Base-by-base conservation (phyloP, 331 rosid genomes). In the Malus hybrid region DNA sequence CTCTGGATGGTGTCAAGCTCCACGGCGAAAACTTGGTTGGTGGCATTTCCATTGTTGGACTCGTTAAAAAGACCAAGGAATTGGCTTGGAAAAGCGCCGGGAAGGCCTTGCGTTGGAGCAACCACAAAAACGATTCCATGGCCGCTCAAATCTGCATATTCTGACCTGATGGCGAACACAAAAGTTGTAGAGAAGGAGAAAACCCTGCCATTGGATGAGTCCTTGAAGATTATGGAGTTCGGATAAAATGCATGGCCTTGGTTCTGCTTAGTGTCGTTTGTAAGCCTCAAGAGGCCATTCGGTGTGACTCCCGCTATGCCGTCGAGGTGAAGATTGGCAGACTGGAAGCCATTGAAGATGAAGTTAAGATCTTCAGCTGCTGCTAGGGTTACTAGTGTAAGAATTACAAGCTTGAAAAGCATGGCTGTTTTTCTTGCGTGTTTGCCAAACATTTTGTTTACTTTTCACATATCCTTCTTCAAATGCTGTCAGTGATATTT, bases 261-360 rank as follows among this genome's bases (percentile, higher is more conserved):
- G 6, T 20, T n/a, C 63, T 57, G 15, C 22, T 20, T 57, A 8
- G 29, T 57, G 29, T 57, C 63, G 12, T 57, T 57, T 57, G 63
- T 57, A 20, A 57, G 63, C 29, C 63, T 57, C 63, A 57, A 20
- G 4, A 80, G 73, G 20, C 87, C 80, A 2, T 11, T 56, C 1
- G 74, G 6, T 16, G 70, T 19, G 32, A 74, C 19, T 1, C 2
- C 32, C 1, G 78, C 78, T 0, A 50, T 13, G 63, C 78, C 68
- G 16, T 68, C 33, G 12, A 76, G 56, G 60, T 19, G 0, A 15
- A 69, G 66, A 44, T 76, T 76, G 1, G 14, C 32, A 15, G 70
- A 19, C 34, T 24, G 60, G 77, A 80, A 84, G 13, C 85, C 87
- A 66, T 74, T 36, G 72, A 61, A 84, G 82, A 20, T 66, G 78